Evolutionary conservation across 2,329 filamentous ascomycete genomes (phyloP), one percentile per base, ranked within the genome.

Genomic region (Blumeria graminis): DNA sequence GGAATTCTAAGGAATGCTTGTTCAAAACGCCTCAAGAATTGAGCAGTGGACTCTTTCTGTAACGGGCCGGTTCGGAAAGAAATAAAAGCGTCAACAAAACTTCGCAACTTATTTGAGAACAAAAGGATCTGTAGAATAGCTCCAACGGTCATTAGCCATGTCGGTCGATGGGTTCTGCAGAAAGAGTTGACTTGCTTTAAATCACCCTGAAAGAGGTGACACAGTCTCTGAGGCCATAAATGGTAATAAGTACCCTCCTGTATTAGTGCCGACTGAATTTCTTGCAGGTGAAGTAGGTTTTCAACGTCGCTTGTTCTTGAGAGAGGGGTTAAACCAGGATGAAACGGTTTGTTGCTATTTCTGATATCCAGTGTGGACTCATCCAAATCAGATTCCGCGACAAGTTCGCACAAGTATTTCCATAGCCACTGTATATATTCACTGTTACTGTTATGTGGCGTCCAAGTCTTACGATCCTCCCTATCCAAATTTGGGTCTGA

Each of bases 1-100:
- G 50, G 50, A n/a, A 53, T 53, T 53, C 33, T 53, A 36, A 11
- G 50, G 18, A 53, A 53, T 36, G n/a, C 50, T 6, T 53, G 50
- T 53, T 53, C 50, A 53, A 53, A 54, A 7, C 51, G 51, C 33
- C 18, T 28, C 10, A 7, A 36, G 18, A 54, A 54, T 22, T 39
- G 51, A 28, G 51, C 51, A 3, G 51, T 54, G 3, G 34, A 54
- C 34, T 54, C 34, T 28, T 54, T 54, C 18, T 36, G 34, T 41
- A 28, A 41, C 4, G 43, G 43, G 36, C 36, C n/a, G n/a, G n/a
- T 45, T 45, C 41, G 14, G n/a, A 45, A 45, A 8, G 14, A 11
- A 45, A 45, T 16, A 45, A 45, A 45, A 45, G 7, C 41, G n/a
- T 9, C 7, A 45, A 45, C 18, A n/a, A 16, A 6, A 45, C 41